Base-by-base conservation (phyloP, 2,329 filamentous ascomycete genomes). In the Colletotrichum sp. region DNA sequence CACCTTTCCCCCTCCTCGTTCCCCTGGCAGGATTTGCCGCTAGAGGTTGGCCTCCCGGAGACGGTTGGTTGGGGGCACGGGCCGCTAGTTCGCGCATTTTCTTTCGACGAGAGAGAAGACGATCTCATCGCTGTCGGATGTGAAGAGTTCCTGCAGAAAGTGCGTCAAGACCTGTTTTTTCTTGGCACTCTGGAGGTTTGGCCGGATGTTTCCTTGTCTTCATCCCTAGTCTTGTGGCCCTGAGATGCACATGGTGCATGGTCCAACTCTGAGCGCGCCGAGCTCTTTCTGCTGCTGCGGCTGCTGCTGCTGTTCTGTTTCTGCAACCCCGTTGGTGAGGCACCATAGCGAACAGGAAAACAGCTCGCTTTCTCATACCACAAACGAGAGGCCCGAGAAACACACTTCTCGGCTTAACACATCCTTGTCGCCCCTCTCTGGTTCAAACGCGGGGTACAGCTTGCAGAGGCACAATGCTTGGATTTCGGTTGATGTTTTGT, bases 381-480 rank as follows among this genome's bases (percentile, higher is more conserved):
- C n/a, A 13, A 52, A 52, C 9, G 57, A 60, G 30, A 16, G 16
- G 57, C 21, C 57, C 26, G 26, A 60, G 57, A 28, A 18, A 60
- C 26, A 52, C 57, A 30, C 30, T 13, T 39, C 18, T 21, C 30
- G 66, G 30, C 66, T 70, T 12, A 30, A 63, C 13, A 15, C n/a
- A 26, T 62, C 39, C 32, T 7, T 59, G 26, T 39, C 32, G n/a
- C 55, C 55, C 59, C 69, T 44, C 68, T 63, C 8, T 1, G 18
- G 9, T 28, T 30, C 72, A 76, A 76, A 76, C 63, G 69, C 57
- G 73, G 73, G 69, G 69, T 76, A 57, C 73, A 76, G 69, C 26
- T 30, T 30, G 63, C 69, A 72, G 30, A 8, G 44, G 3, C 13
- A 72, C 16, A 44, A 30, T 36, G 36, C 18, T 59, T 68, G 26